Conservation (phyloP, 2,329 filamentous ascomycete genomes). For the Trichoderma oligosporum region DNA sequence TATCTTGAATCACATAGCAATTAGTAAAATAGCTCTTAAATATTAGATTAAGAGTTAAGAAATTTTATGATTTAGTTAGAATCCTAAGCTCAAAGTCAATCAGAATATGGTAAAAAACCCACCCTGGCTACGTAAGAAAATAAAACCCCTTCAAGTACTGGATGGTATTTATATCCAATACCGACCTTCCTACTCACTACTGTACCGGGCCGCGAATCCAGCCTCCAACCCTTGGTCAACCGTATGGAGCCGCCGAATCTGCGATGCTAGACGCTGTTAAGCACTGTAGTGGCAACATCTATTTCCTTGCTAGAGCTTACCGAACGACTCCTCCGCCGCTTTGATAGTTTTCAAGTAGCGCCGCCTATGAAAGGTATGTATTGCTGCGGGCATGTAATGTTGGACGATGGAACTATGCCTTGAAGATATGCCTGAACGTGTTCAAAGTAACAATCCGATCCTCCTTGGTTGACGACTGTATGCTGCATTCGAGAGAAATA, state of each 20-base stretch:
- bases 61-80: neutral
- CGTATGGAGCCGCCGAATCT: too few species aligned
- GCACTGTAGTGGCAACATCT: neutral
- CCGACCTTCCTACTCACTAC: too few species aligned
- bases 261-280: neutral
- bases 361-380: neutral
- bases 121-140: too few species aligned
- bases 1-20: neutral
- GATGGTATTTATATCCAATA: too few species aligned
- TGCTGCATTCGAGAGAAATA: neutral
- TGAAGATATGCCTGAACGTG: slow-evolving; percentile 5
- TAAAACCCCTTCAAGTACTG: too few species aligned
- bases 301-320: neutral
- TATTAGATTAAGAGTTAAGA: neutral
- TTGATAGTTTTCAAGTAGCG: neutral
- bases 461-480: neutral
- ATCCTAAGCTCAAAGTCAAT: neutral
- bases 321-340: neutral
- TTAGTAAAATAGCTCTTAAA: neutral
- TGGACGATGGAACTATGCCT: neutral
- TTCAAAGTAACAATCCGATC: neutral
- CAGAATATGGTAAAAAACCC: too few species aligned
- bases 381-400: neutral
- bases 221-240: too few species aligned
- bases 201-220: too few species aligned